Evolutionary conservation across 257 asterid species (phyloP), one percentile per base, ranked within the genome.

Genomic region (Solanum dulcamara): DNA sequence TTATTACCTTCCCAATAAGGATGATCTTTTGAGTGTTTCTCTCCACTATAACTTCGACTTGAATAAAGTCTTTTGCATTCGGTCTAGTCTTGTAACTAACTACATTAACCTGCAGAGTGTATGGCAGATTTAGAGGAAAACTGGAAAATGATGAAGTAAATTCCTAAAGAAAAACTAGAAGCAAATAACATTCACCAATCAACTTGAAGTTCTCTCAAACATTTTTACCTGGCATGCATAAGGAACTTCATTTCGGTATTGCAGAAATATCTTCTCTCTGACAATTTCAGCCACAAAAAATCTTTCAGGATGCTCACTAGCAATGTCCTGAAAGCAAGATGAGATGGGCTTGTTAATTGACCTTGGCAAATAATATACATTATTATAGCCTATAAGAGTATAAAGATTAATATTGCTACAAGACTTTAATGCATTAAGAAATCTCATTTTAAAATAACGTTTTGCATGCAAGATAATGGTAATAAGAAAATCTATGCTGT

Each of bases 271-370:
- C 90, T 96, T 95, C 87, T 96, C 99, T 88, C 98, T 90, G 71
- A 96, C 92, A 87, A 96, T 96, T 90, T 96, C 99, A 84, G 93
- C 94, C 80, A 96, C 97, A 77, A 96, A 96, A 92, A 96, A 96
- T 89, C 98, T 91, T 87, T 96, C 98, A 14, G 98, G 99, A 88
- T 96, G 99, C 91, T 96, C 99, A 86, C 98, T 96, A 67, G 98
- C 86, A 60, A 96, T 96, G 89, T 93, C 98, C 99, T 96, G 95
- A 86, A 84, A 83, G 87, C 72, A 80, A 22, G 85, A 81, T 1
- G 64, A 24, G 28, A 42, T 53, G 60, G 62, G 44, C 32, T 26
- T 33, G 81, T 79, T 79, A 79, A 79, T 48, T 48, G 11, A 79
- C 64, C 64, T 48, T 1, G 62, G 83, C 64, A 46, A 28, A 13